Evolutionary conservation across 1,284 basidiomycete genomes (phyloP), one percentile per base, ranked within the genome.

Genomic region (Earliella scabrosa): DNA sequence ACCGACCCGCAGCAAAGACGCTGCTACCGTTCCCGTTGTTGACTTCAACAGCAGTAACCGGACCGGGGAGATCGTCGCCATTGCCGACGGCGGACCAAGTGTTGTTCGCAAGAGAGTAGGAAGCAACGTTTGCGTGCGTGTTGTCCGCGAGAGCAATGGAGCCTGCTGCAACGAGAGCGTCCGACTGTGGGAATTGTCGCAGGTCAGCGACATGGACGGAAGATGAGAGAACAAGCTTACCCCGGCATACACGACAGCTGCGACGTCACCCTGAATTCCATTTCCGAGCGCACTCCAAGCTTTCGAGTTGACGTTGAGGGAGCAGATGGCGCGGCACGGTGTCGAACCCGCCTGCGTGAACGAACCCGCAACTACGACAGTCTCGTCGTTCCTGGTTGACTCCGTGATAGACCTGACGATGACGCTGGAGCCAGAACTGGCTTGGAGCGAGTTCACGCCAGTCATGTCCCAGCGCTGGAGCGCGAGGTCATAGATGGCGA

Each of bases 1-100:
- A 91, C 86, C 83, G 83, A 56, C 97, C 97, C 40, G 95, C 92
- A 41, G 92, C 93, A 68, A 96, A 98, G 63, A 98, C 85, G 66
- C 91, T 96, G 63, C 85, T 90, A 0, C 75, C 73, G 68, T 97
- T 93, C 29, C 84, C 82, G 63, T 90, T 80, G 72, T 98, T 92
- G 50, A 96, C 88, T 52, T 89, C 90, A 49, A 98, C 72, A 13
- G 97, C 94, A 8, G 93, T 91, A 0, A 95, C 92, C 1, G 95
- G 93, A 2, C 97, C 97, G 41, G 95, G 93, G 14, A 97, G 78
- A 46, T 85, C 79, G 13, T 74, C 74, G 11, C 81, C 74, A 39
- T 75, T 71, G 10, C 93, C 95, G 21, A 98, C 73, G 6, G 84
- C 70, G n/a, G 77, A 76, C 93, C 96, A 97, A 0, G 85, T 86